Base-by-base conservation (phyloP, 2,329 filamentous ascomycete genomes). In the Fusarium floridanum region DNA sequence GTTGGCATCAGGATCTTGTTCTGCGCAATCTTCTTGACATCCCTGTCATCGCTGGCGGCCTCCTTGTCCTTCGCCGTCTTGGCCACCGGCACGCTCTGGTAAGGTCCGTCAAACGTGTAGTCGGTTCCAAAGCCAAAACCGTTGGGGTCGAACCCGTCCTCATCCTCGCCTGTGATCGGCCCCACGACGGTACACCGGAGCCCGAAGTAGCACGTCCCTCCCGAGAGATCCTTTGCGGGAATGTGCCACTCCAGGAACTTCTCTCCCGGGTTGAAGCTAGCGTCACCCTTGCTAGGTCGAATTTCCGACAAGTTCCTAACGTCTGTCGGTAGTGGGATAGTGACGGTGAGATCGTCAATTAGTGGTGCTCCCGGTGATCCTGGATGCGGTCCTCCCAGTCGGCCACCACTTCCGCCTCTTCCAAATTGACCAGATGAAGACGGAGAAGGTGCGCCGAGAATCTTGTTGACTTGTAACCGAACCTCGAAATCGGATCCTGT, bases 401-500 rank as follows among this genome's bases (percentile, higher is more conserved):
- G 78, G 10, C 80, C 85, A 12, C 87, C 86, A 63, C 83, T 80
- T 5, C 82, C 83, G 57, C 86, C 83, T 72, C 86, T 80, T 71
- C 84, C 82, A 22, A 84, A 82, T n/a, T 83, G 81, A 29, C 83
- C 83, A 2, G 84, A 76, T 9, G 79, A 78, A 29, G 79, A 77
- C 39, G 82, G 76, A 36, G 78, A 80, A 20, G 84, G 81, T 39
- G 83, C 82, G 29, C 84, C 82, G 71, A 94, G 92, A 32, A 92
- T 87, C 78, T 89, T 93, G 79, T 91, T 92, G 45, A 95, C 88
- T 68, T 91, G 90, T 27, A 98, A 82, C 61, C 94, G 89, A 57
- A 98, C 94, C 82, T 98, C 95, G 78, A 99, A 98, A 65, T 98
- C 97, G 7, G 92, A 90, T 2, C 94, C 95, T 1, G 85, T 86